Evolutionary conservation across 345 rosid species (phyloP).

Genomic region (Lenwebbia sp.): DNA sequence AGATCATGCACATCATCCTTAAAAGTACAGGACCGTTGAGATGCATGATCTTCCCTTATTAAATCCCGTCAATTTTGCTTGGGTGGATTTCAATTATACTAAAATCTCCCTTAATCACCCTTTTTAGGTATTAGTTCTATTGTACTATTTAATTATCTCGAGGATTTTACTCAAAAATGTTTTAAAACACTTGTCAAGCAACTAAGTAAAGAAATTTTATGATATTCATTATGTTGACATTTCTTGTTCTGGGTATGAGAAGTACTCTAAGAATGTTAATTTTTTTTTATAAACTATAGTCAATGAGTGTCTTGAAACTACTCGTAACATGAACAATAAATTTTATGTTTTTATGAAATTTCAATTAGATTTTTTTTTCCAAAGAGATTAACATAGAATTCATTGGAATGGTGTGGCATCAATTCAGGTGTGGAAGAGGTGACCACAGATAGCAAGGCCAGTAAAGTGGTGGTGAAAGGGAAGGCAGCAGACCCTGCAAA

Average conservation of each 20-base stretch:
- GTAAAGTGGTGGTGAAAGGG: slow-evolving; percentile 71
- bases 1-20: neutral
- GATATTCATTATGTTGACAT: neutral
- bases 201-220: neutral
- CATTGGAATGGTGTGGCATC: neutral
- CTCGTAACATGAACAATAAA: neutral
- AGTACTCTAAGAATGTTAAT: neutral
- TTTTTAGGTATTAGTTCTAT: neutral
- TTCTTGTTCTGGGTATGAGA: neutral
- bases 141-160: neutral
- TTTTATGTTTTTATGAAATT: neutral
- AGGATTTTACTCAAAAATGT: neutral
- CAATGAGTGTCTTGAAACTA: neutral
- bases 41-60: neutral
- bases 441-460: slow-evolving; percentile 40
- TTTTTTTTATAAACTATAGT: neutral
- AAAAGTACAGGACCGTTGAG: neutral
- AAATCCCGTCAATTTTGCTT: neutral
- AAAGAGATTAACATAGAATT: neutral
- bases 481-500: slow-evolving; percentile 52
- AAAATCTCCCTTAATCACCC: neutral
- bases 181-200: neutral
- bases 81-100: neutral
- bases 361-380: neutral
- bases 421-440: slow-evolving; percentile 56